phyloP scores from a whole-genome alignment of 2,329 filamentous ascomycete genomes.

The Amesomyces nigricolor region DNA sequence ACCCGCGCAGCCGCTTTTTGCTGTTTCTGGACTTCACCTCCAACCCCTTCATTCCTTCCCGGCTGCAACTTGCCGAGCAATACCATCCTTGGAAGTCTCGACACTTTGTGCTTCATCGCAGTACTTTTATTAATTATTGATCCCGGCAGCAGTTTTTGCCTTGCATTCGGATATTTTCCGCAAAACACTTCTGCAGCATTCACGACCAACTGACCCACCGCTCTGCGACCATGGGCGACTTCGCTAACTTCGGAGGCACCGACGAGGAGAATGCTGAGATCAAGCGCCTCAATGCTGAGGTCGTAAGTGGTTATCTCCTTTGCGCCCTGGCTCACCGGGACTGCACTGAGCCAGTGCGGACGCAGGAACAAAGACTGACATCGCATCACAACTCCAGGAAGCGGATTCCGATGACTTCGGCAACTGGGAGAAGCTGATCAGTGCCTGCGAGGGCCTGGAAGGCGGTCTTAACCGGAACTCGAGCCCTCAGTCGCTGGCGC shows the following conservation, averaged over 20 bases:
- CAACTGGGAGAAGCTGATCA: constrained; percentile 87
- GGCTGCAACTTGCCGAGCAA: background rate
- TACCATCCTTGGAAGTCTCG: background rate
- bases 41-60: constrained; percentile 10
- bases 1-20: constrained; percentile 16
- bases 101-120: background rate
- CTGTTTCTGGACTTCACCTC: constrained; percentile 3
- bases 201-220: background rate
- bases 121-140: background rate
- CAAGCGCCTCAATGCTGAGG: constrained; percentile 68
- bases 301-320: constrained; percentile 52
- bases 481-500: constrained; percentile 84
- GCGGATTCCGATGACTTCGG: constrained; percentile 86
- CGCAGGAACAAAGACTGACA: background rate
- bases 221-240: constrained; percentile 58
- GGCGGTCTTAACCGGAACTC: constrained; percentile 95
- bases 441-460: constrained; percentile 76
- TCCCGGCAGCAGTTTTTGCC: too few species aligned
- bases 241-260: constrained; percentile 61
- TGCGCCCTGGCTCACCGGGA: background rate
- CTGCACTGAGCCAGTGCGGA: background rate
- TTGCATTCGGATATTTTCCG: background rate
- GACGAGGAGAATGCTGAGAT: constrained; percentile 81
- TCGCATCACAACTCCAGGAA: constrained; percentile 38
- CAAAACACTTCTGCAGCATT: background rate